Percentiles rank a stretch among this genome's conserved stretches.
Conservation (phyloP, 495 filamentous ascomycete genomes). For the Xylaria acuta region DNA sequence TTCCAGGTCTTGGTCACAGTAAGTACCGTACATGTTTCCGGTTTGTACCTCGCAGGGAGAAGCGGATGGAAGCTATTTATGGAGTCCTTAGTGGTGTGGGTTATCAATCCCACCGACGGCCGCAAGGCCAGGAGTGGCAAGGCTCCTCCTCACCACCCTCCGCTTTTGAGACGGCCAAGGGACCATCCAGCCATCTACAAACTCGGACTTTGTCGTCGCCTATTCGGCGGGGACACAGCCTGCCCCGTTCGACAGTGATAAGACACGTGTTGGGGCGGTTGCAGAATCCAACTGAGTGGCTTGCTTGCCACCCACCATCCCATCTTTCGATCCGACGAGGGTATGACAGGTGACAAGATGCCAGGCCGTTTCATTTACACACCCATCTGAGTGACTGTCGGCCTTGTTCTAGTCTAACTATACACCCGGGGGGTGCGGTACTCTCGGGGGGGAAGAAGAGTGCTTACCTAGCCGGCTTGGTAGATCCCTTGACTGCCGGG, state of each 20-base stretch:
- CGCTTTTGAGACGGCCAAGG: slow-evolving; percentile 6
- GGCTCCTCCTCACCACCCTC: background rate
- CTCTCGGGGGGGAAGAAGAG: background rate
- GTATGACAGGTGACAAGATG: slow-evolving; percentile 1
- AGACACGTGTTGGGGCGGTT: slow-evolving; percentile 1
- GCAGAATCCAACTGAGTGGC: slow-evolving; percentile 8
- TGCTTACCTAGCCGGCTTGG: background rate
- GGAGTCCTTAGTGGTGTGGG: slow-evolving; percentile 1
- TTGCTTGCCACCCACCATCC: background rate
- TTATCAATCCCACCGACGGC: slow-evolving; percentile 5
- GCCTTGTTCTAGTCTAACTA: background rate
- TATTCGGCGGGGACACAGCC: slow-evolving; percentile 9
- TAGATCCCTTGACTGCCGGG: slow-evolving; percentile 14
- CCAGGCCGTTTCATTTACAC: slow-evolving; percentile 13
- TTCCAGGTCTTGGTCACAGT: no score
- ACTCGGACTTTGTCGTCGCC: background rate
- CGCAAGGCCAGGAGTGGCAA: background rate
- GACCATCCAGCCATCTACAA: background rate
- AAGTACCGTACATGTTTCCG: slow-evolving; percentile 6
- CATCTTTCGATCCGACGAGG: slow-evolving; percentile 15
- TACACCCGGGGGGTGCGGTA: background rate
- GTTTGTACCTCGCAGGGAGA: slow-evolving; percentile 14
- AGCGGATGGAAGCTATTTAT: slow-evolving; percentile 9
- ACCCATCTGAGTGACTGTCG: background rate
- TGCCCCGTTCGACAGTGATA: slow-evolving; percentile 1